Evolutionary conservation across 2,329 filamentous ascomycete genomes (phyloP), one percentile per base, ranked within the genome.

Genomic region (Sclerotinia glacialis): DNA sequence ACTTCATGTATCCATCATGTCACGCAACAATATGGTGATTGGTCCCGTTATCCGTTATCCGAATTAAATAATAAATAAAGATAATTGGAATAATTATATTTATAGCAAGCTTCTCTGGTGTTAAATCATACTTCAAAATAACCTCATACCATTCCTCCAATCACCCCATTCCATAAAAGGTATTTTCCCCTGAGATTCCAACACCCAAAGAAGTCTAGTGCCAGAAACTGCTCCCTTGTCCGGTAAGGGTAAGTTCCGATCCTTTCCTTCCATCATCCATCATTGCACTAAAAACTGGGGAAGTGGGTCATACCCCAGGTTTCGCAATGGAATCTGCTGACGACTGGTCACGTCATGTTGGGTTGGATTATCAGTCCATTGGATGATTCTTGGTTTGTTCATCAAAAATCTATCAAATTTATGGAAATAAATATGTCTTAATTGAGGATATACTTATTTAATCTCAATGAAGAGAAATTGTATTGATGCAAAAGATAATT

Each of bases 261-360:
- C 31, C 46, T 18, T 44, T 23, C 28, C 9, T 26, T 21, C 16
- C 9, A n/a, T 3, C 2, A 37, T 21, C 16, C 9, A n/a, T 3
- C 2, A 37, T 37, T 12, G 34, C 18, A 2, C 37, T 46, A 44
- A 55, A 64, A 64, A 55, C 61, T 7, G 61, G 61, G 61, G 61
- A 64, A 64, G 61, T 64, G 61, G 61, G 37, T 54, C 49, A 54
- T 64, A 53, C 61, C 49, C 49, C 61, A 53, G 61, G 40, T 53
- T 54, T 42, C 23, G 46, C 34, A 42, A 31, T 42, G 5, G 5
- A 16, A 63, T 63, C 60, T 52, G 60, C 60, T 63, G 60, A 63
- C 34, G 28, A 16, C 21, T 47, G 4, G 31, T 47, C 55, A 58
- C 55, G 40, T 58, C 55, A 58, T 59, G 21, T 31, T 23, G 21